Base-by-base conservation (phyloP, 2,329 filamentous ascomycete species). In the Fusarium goolgardi region DNA sequence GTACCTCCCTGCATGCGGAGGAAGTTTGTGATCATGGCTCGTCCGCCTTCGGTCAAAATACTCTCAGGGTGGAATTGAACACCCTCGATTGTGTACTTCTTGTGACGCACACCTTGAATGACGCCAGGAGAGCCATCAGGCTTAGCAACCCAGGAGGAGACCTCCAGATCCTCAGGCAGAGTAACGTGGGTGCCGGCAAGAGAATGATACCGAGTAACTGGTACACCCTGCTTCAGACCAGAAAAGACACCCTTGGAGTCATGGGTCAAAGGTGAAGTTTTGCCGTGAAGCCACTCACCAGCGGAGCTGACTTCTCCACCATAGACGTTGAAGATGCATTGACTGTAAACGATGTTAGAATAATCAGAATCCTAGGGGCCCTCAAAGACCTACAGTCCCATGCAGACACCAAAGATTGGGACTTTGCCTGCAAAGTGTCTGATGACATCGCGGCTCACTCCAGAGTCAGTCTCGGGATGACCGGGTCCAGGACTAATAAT, bases 51-150 rank as follows among this genome's bases (percentile, higher is more conserved):
- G 0, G 95, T 97, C 52, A 99, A 82, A 59, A 99, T 99, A 77
- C 95, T 98, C 80, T 99, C 96, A 0, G 96, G 96, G 73, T 99
- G 96, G 73, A 98, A 99, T 76, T 99, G 96, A 18, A 99, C 96
- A 40, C 94, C 96, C 78, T 99, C 96, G n/a, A 98, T 85, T 3
- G 92, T 87, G 74, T 90, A 91, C 75, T 96, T 88, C 82, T 95
- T 97, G 83, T 99, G 96, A 45, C 96, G 90, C 45, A 99, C 92
- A 46, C 96, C 96, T 91, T 98, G 97, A 72, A 99, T 99, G 62
- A 98, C 89, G 31, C 92, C 92, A 69, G 91, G 93, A 31, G 88
- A 88, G 52, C 90, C 90, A 75, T 94, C 92, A 18, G 90, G 88
- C 69, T 88, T 88, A 32, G 89, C 86, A 55, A 96, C 93, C 90